phyloP scores from a whole-genome alignment of 352 stramenopile genomes.

The Globisporangium sylvaticum region DNA sequence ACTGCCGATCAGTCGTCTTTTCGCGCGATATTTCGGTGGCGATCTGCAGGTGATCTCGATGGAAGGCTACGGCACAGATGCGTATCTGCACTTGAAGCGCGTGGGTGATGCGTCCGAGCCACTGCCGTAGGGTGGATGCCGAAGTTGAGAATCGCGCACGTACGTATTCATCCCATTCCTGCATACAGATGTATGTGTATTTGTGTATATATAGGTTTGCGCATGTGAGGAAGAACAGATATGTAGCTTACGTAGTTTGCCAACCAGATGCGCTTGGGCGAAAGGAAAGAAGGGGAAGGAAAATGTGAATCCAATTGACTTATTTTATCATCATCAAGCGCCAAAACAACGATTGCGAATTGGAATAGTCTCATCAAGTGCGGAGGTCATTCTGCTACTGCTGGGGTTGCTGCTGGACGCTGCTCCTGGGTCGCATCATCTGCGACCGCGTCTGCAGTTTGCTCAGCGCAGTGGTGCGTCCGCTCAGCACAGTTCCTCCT shows the following conservation, averaged over 20 bases:
- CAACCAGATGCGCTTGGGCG: not conserved
- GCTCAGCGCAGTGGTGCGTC: slow-evolving; percentile 17
- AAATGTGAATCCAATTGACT: slow-evolving; percentile 7
- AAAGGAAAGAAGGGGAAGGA: not conserved
- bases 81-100: slow-evolving; percentile 93
- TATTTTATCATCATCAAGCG: slow-evolving; percentile 13
- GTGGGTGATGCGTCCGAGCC: slow-evolving; percentile 89
- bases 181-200: not conserved
- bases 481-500: slow-evolving; percentile 15
- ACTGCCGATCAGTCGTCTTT: slow-evolving; percentile 94
- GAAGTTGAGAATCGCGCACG: not conserved
- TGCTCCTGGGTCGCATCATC: slow-evolving; percentile 51
- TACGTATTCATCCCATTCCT: not conserved
- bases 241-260: not conserved
- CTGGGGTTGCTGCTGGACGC: slow-evolving; percentile 9
- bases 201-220: not conserved
- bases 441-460: slow-evolving; percentile 59
- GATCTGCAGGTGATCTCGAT: slow-evolving; percentile 99
- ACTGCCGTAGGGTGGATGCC: slow-evolving; percentile 43
- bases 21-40: slow-evolving; percentile 99
- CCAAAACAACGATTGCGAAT: not conserved
- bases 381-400: not conserved
- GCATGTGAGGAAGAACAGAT: not conserved
- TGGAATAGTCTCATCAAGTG: not conserved
- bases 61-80: slow-evolving; percentile 99